Evolutionary conservation across 108 stramenopile species (phyloP), one percentile per base, ranked within the genome.

Genomic region (Chaetoceros tenuissimus): DNA sequence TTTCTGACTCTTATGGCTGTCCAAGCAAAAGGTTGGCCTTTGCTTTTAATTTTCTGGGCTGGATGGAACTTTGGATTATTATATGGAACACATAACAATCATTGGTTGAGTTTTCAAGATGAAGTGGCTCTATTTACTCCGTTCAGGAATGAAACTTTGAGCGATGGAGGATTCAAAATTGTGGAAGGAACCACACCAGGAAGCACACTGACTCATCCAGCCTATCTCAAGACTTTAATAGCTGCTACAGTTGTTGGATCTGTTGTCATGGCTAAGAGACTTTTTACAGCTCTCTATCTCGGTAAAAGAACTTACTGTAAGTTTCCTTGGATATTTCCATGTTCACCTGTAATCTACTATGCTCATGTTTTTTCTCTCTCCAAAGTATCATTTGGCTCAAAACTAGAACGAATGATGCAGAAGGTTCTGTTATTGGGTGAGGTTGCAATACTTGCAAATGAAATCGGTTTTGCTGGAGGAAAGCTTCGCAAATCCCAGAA

Each of bases 231-330:
- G 24, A 43, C 80, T 19, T 46, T 77, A n/a, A 18, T 73, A 1
- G 70, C 72, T 13, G 62, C 66, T 64, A 52, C 77, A 3, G 46
- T 67, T 48, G 60, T 82, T 31, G 78, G 68, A 3, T 18, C 80
- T 1, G 60, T 71, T 24, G 80, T 82, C 13, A 54, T 82, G 1
- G 19, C 81, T 2, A 91, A 91, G 55, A 65, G 89, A 52, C 57
- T 85, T 25, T 60, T 67, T 57, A 50, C 84, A 19, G 75, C 82
- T 1, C 63, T 80, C 17, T 76, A 69, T 43, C 65, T 88, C 21
- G 87, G 87, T 13, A 60, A 58, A 21, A 63, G 76, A 46, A 70
- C 64, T 1, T 79, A 59, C 46, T 16, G 63, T 63, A 64, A 61
- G 65, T 75, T 3, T 3, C 5, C 5, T 13, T n/a, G n/a, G n/a